Evolutionary conservation across 768 basidiomycete genomes (phyloP).

Genomic region (Lactarius quietus): DNA sequence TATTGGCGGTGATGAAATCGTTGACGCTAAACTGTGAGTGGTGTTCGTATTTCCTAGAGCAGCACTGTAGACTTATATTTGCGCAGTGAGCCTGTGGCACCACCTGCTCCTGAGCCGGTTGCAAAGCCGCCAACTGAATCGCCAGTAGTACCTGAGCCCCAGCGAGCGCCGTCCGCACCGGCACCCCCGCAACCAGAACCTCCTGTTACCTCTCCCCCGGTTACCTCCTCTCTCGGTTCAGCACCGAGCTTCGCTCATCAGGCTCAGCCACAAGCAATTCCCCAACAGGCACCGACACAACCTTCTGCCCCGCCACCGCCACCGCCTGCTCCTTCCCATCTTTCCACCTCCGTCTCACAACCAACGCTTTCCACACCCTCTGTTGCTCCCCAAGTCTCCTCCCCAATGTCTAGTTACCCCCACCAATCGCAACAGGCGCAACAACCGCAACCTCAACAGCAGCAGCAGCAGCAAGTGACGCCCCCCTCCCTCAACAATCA

Average conservation of each 20-base stretch:
- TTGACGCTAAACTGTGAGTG: constrained; percentile 53
- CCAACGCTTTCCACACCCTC: constrained; percentile 29
- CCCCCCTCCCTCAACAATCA: constrained; percentile 32
- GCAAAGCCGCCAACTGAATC: constrained; percentile 18
- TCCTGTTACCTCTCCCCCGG: constrained; percentile 28
- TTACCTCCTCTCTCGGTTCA: constrained; percentile 28
- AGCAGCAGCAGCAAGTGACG: constrained; percentile 27
- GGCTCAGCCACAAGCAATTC: constrained; percentile 33
- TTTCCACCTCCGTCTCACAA: constrained; percentile 33
- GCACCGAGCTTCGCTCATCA: constrained; percentile 43
- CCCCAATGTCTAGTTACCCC: constrained; percentile 34
- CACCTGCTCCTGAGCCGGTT: constrained; percentile 27
- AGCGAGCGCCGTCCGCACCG: constrained; percentile 1
- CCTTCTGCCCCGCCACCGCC: constrained; percentile 6
- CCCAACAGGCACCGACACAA: constrained; percentile 26
- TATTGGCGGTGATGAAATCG: constrained; percentile 61
- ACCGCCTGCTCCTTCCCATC: constrained; percentile 13
- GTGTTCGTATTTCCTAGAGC: neutral
- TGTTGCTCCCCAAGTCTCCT: constrained; percentile 31
- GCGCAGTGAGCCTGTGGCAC: constrained; percentile 27
- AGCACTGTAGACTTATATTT: neutral
- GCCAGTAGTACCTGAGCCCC: constrained; percentile 21
- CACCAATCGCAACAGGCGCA: constrained; percentile 27
- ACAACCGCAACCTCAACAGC: constrained; percentile 14
- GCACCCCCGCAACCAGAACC: constrained; percentile 29